Base-by-base conservation (phyloP, 345 rosid genomes). In the Citrus cavaleriei region DNA sequence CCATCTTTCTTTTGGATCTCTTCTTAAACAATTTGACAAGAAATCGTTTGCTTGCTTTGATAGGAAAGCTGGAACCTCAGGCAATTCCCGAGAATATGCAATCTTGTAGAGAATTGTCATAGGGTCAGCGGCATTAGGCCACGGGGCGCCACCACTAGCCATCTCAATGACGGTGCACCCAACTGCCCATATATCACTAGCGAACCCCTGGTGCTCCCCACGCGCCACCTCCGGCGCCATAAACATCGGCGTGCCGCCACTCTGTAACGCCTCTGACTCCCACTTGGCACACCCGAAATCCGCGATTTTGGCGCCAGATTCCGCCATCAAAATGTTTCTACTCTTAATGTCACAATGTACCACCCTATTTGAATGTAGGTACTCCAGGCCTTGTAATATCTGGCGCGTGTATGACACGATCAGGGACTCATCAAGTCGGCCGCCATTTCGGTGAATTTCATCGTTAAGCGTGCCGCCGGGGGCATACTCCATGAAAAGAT, bases 201-300 rank as follows among this genome's bases (percentile, higher is more conserved):
- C 81, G 28, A 62, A 61, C 80, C 95, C 90, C 85, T 92, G 97
- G 57, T 87, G 87, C 60, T 89, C 94, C 42, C 97, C 97, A 76
- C 95, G 93, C 72, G 97, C 97, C 82, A 83, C 94, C 88, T 94
- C 97, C 1, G 98, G 95, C 0, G 95, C 91, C 98, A 92, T 94
- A 72, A 89, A 94, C 82, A 83, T 87, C 40, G 94, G 95, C 3
- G 94, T 90, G 49, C 98, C 95, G 6, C 83, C 76, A 27, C 90
- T 84, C 64, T 80, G 75, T 3, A 54, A 83, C 69, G 80, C 80
- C 27, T 55, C 72, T 2, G n/a, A 14, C 9, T 54, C 37, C 76
- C 74, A 66, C 87, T 78, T 92, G 1, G 97, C 92, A 46, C 97
- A 92, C 5, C 98, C 98, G 78, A 94, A 91, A 73, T 94, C 97